Conservation (phyloP, 306 rosid species). For the Mimosa bimucronata region DNA sequence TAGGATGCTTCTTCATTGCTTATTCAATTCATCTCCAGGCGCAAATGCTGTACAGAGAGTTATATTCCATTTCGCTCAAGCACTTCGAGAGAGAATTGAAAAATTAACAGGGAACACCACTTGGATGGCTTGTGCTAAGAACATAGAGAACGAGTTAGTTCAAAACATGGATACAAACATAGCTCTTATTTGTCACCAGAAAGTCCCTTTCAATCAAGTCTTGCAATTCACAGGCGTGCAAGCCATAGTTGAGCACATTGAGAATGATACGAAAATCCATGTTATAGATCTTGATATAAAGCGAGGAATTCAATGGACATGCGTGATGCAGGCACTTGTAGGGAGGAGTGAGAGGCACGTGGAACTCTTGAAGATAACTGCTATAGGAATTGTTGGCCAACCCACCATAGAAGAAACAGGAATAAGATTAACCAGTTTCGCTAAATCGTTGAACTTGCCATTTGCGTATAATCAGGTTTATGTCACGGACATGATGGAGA, state of each 20-base stretch:
- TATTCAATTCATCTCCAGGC: conserved; percentile 47
- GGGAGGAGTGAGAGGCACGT: conserved; percentile 48
- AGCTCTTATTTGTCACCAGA: conserved; percentile 41
- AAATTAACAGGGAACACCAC: conserved; percentile 48
- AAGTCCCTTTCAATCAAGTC: conserved; percentile 60
- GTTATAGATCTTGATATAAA: conserved; percentile 60
- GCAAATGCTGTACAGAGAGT: conserved; percentile 56
- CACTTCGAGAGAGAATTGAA: conserved; percentile 62
- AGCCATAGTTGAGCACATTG: conserved; percentile 64
- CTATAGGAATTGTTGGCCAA: conserved; percentile 45
- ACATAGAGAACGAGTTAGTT: conserved; percentile 11
- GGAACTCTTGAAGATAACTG: conserved; percentile 57
- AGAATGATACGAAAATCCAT: conserved; percentile 54
- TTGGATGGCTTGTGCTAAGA: conserved; percentile 10
- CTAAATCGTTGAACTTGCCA: conserved; percentile 64
- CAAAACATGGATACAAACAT: conserved; percentile 25
- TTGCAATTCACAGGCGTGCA: conserved; percentile 59
- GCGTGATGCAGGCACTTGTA: conserved; percentile 64
- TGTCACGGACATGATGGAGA: conserved; percentile 53
- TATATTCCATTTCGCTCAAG: conserved; percentile 57
- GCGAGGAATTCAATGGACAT: conserved; percentile 62
- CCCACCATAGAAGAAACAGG: conserved; percentile 50
- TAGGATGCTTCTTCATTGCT: conserved; percentile 56
- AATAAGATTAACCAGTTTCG: conserved; percentile 54
- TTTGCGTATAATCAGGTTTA: conserved; percentile 53